These are phyloP conservation scores for Intubia oerlemansii DNA, from an alignment of 2,329 filamentous ascomycete genomes.

Conservation along the genomic window DNA sequence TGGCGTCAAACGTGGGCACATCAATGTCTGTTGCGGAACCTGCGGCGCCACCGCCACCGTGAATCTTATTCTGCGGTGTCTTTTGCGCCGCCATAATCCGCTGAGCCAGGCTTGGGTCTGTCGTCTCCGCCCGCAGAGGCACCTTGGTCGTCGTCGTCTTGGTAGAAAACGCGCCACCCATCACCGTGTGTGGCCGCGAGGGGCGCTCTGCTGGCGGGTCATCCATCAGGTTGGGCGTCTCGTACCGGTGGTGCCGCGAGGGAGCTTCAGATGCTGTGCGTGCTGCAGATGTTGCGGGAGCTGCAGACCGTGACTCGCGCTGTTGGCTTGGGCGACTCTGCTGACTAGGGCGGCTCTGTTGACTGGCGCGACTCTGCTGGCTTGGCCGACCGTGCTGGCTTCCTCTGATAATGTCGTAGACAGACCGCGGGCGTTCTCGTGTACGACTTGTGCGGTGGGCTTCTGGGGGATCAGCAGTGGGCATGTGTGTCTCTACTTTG, in stretches of 20 bases:
- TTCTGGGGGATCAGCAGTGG: too few species aligned
- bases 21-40: slow-evolving; percentile 4
- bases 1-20: slow-evolving; percentile 26
- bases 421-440: too few species aligned
- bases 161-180: slow-evolving; percentile 21
- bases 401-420: too few species aligned
- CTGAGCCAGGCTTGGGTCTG: slow-evolving; percentile 21
- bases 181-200: slow-evolving; percentile 23
- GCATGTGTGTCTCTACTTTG: too few species aligned
- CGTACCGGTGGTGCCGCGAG: slow-evolving; percentile 1
- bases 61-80: slow-evolving; percentile 17
- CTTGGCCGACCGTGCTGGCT: too few species aligned
- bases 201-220: slow-evolving; percentile 1
- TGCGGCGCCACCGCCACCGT: slow-evolving; percentile 1
- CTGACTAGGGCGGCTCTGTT: too few species aligned
- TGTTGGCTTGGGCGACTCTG: too few species aligned
- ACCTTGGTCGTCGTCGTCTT: slow-evolving; percentile 28
- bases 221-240: not conserved
- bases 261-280: too few species aligned
- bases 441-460: too few species aligned
- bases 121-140: slow-evolving; percentile 25
- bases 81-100: slow-evolving; percentile 18
- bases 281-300: too few species aligned
- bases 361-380: too few species aligned
- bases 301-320: too few species aligned